phyloP scores from a whole-genome alignment of 2,329 filamentous ascomycete species.

The Rhinocladiella similis region DNA sequence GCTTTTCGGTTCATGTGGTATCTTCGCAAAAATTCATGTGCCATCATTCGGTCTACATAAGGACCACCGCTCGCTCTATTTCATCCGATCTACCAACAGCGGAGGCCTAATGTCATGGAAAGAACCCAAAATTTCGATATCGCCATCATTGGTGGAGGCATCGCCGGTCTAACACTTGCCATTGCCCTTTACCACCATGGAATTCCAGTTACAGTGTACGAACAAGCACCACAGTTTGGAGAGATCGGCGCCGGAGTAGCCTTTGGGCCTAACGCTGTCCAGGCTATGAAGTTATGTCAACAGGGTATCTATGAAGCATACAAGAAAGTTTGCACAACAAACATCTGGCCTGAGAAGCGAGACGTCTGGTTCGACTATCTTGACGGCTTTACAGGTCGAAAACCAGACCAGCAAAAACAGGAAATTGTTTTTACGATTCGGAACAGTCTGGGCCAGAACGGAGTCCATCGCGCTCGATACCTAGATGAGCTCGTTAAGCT shows the following conservation, averaged over 20 bases:
- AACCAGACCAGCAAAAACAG: slow-evolving; percentile 34
- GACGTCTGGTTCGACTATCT: slow-evolving; percentile 46
- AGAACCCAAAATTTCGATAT: slow-evolving; percentile 27
- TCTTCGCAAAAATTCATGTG: neutral
- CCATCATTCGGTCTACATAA: neutral
- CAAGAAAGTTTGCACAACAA: slow-evolving; percentile 33
- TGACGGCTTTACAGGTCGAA: slow-evolving; percentile 33
- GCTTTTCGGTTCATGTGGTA: neutral
- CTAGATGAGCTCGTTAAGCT: slow-evolving; percentile 51
- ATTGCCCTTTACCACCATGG: slow-evolving; percentile 29
- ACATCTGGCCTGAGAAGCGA: slow-evolving; percentile 35
- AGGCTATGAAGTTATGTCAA: slow-evolving; percentile 50
- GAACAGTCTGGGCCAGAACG: slow-evolving; percentile 30
- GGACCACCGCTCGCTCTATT: neutral
- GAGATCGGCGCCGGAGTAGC: slow-evolving; percentile 55
- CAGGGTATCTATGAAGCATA: slow-evolving; percentile 44
- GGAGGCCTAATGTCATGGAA: neutral
- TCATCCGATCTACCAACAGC: neutral
- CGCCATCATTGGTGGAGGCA: slow-evolving; percentile 36
- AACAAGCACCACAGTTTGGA: slow-evolving; percentile 49
- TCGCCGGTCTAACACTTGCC: slow-evolving; percentile 31
- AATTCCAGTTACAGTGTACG: slow-evolving; percentile 40
- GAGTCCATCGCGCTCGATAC: slow-evolving; percentile 51
- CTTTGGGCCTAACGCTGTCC: slow-evolving; percentile 50
- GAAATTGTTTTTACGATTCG: slow-evolving; percentile 43